Base-by-base conservation (phyloP, 1,139 yeast genomes). In the Nematodospora anomalae region DNA sequence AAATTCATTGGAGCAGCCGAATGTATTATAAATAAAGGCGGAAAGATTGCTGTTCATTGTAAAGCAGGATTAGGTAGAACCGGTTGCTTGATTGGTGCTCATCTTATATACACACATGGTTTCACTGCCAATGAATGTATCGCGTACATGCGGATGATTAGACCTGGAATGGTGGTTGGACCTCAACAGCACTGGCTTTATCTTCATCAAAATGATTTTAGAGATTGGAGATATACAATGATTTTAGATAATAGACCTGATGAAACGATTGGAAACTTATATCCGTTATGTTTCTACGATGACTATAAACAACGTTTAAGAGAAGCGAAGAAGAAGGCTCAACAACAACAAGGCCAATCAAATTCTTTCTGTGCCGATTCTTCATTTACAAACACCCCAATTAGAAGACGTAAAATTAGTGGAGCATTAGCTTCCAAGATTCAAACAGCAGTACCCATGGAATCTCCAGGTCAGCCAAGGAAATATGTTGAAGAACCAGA, bases 151-250 rank as follows among this genome's bases (percentile, higher is more conserved):
- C 76, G 98, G 58, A 86, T 92, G 78, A 74, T 92, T 47, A 78
- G 98, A 49, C 98, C 98, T 0, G 98, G 98, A 22, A 92, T 92
- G 98, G 97, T 92, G 11, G 98, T 92, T 25, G 98, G 98, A 0
- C 98, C 98, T 2, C 98, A 92, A 60, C 98, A 92, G 57, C 98
- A 92, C 64, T 92, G 98, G 98, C 71, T 92, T 38, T 94, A 92
- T 55, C 75, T 92, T 49, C 96, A 92, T 58, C 98, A 92, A 61
- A 84, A 89, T 58, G 96, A 89, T 50, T 92, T 92, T 61, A 76
- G 97, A 51, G 96, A 89, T 51, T 92, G 98, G 97, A 78, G 90
- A 57, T 85, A 83, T 52, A 89, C 97, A 6, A 89, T 87, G 96
- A 79, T 80, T n/a, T 61, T 87, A 40, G 88, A 83, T 47, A 79